Evolutionary conservation across 768 basidiomycete genomes (phyloP).

Genomic region (Termitomyces sp.): DNA sequence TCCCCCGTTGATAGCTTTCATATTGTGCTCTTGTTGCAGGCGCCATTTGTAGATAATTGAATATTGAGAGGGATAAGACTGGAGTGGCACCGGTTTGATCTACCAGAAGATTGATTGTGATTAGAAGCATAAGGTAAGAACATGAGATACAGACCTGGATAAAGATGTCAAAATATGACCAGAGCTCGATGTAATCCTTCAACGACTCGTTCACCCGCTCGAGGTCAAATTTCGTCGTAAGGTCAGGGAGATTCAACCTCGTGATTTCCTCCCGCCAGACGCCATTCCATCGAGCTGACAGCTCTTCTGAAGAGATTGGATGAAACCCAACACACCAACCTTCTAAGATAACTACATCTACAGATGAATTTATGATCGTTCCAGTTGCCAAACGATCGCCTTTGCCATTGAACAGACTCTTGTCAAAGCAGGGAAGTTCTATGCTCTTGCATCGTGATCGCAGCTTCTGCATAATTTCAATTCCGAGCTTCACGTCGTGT

Average conservation of each 20-base stretch:
- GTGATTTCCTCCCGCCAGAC: slow-evolving; percentile 33
- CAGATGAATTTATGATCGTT: slow-evolving; percentile 31
- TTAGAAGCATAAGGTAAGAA: not conserved
- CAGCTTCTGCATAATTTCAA: slow-evolving; percentile 43
- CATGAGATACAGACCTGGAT: slow-evolving; percentile 52
- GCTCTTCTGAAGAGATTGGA: slow-evolving; percentile 44
- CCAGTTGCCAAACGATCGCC: slow-evolving; percentile 68
- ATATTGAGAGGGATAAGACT: slow-evolving; percentile 24
- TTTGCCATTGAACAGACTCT: slow-evolving; percentile 72
- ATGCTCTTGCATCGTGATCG: slow-evolving; percentile 38
- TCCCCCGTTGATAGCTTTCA: slow-evolving; percentile 84
- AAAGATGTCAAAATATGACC: slow-evolving; percentile 67
- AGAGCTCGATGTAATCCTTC: slow-evolving; percentile 55
- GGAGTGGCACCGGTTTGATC: slow-evolving; percentile 18
- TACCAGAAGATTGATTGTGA: not conserved
- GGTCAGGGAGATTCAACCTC: slow-evolving; percentile 27
- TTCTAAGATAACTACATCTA: slow-evolving; percentile 85
- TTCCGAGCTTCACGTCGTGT: slow-evolving; percentile 73
- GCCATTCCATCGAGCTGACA: slow-evolving; percentile 50
- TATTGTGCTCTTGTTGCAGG: slow-evolving; percentile 80
- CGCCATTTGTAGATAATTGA: slow-evolving; percentile 82
- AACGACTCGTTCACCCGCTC: slow-evolving; percentile 59
- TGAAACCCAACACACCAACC: slow-evolving; percentile 95
- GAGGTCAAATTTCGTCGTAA: slow-evolving; percentile 47
- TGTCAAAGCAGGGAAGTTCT: slow-evolving; percentile 79